Evolutionary conservation across 2,329 filamentous ascomycete species (phyloP), one percentile per base, ranked within the genome.

Genomic region (Claviceps digitariae): DNA sequence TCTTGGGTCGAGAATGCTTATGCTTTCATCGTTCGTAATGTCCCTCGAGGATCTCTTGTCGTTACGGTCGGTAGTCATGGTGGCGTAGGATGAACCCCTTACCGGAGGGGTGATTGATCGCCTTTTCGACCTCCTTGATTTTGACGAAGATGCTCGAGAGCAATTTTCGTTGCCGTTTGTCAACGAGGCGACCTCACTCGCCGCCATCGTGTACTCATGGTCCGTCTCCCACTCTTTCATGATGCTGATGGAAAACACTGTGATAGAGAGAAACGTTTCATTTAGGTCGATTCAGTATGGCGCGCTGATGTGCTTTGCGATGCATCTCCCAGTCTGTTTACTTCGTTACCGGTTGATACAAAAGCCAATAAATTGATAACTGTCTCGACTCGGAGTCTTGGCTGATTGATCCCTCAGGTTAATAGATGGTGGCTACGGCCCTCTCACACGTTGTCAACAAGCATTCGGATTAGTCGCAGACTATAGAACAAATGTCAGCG

Each of bases 1-100:
- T 53, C 91, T 82, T 3, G 93, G 90, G 64, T 98, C 93, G 31
- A 96, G 74, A 23, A 89, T 82, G 59, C 79, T 77, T 54, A 90
- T 82, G 46, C 73, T 80, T 57, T 91, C 86, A 58, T 91, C 82
- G 52, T 71, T 77, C 23, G 73, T 70, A 25, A 80, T 68, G 64
- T 88, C 83, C 54, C 75, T 73, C 15, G 78, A 78, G 21, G 74
- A 71, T 60, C 80, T 69, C 57, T 79, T 79, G 9, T 60, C 56
- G 12, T 63, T 65, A 56, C 68, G 71, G 29, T 72, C 72, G 43
- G 64, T 68, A 6, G 68, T 61, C 48, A 75, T 58, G 13, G 73
- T 72, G 4, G 76, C 72, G 5, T 84, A 82, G 1, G 86, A 85
- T 1, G 78, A 76, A 38, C 80, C 75, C 38, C 67, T 64, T 7